A percentile compares a stretch with the other conserved stretches of the same genome.
phyloP scores from a whole-genome alignment of 495 filamentous ascomycete species.

The Annulohypoxylon stygium region DNA sequence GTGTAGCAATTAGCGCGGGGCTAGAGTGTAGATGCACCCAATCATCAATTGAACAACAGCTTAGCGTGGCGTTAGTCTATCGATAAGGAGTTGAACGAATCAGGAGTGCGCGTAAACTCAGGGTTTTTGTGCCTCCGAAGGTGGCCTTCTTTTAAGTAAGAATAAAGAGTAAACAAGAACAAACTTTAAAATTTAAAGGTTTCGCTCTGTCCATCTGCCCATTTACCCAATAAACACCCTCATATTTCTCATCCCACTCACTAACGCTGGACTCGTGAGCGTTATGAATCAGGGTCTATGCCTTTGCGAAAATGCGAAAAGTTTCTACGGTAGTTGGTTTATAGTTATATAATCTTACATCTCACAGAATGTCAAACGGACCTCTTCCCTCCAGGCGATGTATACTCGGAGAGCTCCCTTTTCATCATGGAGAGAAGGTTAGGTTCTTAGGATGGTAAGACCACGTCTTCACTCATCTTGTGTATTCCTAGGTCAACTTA shows the following conservation, averaged over 20 bases:
- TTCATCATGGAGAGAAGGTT: conserved; percentile 75
- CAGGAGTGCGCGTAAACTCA: no score
- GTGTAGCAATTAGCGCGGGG: no score
- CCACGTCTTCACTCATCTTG: conserved; percentile 46
- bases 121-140: no score
- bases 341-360: not conserved
- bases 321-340: not conserved
- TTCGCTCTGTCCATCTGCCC: not conserved
- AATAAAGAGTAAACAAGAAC: not conserved
- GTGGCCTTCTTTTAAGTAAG: no score
- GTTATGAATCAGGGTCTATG: not conserved
- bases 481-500: conserved; percentile 22
- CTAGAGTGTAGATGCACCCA: no score
- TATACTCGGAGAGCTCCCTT: conserved; percentile 73
- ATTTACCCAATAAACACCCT: not conserved
- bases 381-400: conserved; percentile 75
- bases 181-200: not conserved
- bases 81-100: no score
- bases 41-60: no score
- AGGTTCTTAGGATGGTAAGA: conserved; percentile 93
- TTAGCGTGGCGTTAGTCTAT: no score
- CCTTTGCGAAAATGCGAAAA: not conserved
- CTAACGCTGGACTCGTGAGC: not conserved
- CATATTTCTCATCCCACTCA: conserved; percentile 2
- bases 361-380: conserved; percentile 62